Evolutionary conservation across 2,329 filamentous ascomycete species (phyloP).

Genomic region (Fusarium sp.): DNA sequence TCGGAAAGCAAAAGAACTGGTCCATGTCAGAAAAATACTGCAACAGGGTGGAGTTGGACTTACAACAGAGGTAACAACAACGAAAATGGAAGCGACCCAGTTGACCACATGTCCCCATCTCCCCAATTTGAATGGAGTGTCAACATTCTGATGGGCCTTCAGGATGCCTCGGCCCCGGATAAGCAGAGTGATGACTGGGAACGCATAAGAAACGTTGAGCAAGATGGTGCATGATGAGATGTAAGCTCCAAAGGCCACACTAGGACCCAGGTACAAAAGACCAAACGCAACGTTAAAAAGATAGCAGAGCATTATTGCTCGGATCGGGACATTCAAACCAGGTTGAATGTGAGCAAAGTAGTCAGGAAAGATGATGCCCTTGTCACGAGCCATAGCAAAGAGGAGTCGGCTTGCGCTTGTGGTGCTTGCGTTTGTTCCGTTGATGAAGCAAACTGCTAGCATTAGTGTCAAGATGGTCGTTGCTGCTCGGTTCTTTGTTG

Average conservation of each 20-base stretch:
- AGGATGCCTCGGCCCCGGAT: slow-evolving; percentile 1
- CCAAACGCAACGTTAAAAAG: slow-evolving; percentile 22
- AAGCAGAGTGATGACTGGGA: slow-evolving; percentile 14
- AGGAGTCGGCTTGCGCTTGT: slow-evolving; percentile 55
- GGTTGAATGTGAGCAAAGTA: slow-evolving; percentile 18
- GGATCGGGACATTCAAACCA: slow-evolving; percentile 6
- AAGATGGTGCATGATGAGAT: slow-evolving; percentile 24
- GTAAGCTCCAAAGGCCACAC: slow-evolving; percentile 23
- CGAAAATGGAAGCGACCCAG: slow-evolving; percentile 12
- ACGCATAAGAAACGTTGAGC: slow-evolving; percentile 20
- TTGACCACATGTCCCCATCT: slow-evolving; percentile 12
- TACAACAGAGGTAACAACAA: slow-evolving; percentile 16
- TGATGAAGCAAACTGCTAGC: slow-evolving; percentile 55
- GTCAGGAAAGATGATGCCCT: slow-evolving; percentile 6
- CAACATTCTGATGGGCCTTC: not conserved
- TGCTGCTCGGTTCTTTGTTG: slow-evolving; percentile 51
- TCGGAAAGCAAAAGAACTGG: slow-evolving; percentile 27
- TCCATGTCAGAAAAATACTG: not conserved
- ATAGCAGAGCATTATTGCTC: slow-evolving; percentile 5
- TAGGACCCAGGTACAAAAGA: slow-evolving; percentile 15
- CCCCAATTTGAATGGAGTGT: slow-evolving; percentile 15
- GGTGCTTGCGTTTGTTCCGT: slow-evolving; percentile 55
- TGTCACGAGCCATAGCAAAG: slow-evolving; percentile 44
- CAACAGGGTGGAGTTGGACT: not conserved
- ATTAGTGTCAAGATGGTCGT: slow-evolving; percentile 54